Percentiles rank a stretch among this genome's conserved stretches.
Conservation (phyloP, 2,329 filamentous ascomycete species). For the Aspergillus texensis region DNA sequence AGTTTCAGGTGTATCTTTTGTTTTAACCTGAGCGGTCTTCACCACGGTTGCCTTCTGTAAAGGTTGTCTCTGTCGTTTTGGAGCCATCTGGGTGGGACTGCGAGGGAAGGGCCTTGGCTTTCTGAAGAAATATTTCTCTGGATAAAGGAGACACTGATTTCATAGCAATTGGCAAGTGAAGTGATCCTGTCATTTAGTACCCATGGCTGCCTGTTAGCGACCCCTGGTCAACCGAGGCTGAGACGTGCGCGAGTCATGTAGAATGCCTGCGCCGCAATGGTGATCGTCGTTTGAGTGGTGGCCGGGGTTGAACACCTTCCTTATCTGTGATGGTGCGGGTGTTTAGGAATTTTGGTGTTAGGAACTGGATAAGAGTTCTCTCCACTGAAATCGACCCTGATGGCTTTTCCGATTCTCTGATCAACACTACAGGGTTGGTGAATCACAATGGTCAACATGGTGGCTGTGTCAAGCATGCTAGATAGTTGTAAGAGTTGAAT, state of each 20-base stretch:
- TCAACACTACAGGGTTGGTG: too few relatives aligned
- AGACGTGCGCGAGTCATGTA: not conserved
- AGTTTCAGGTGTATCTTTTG: not conserved
- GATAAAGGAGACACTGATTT: not conserved
- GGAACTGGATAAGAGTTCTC: too few relatives aligned
- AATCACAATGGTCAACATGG: too few relatives aligned
- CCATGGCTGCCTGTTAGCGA: not conserved
- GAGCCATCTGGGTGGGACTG: not conserved
- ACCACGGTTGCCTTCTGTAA: slow-evolving; percentile 15
- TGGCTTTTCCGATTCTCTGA: too few relatives aligned
- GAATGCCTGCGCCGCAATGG: not conserved
- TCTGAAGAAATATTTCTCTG: too few relatives aligned
- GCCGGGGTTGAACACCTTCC: too few relatives aligned
- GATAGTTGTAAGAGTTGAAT: too few relatives aligned
- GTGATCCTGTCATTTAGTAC: not conserved
- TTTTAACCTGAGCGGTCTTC: slow-evolving; percentile 1
- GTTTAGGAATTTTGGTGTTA: too few relatives aligned
- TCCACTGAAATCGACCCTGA: too few relatives aligned
- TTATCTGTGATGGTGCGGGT: too few relatives aligned
- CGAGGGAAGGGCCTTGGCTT: not conserved
- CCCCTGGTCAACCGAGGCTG: not conserved
- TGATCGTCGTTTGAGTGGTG: slow-evolving; percentile 7
- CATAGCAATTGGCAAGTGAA: not conserved
- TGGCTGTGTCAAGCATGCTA: too few relatives aligned
- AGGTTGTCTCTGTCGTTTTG: not conserved